Conservation (phyloP, 2,329 filamentous ascomycete species). For the Fusarium heterosporum region DNA sequence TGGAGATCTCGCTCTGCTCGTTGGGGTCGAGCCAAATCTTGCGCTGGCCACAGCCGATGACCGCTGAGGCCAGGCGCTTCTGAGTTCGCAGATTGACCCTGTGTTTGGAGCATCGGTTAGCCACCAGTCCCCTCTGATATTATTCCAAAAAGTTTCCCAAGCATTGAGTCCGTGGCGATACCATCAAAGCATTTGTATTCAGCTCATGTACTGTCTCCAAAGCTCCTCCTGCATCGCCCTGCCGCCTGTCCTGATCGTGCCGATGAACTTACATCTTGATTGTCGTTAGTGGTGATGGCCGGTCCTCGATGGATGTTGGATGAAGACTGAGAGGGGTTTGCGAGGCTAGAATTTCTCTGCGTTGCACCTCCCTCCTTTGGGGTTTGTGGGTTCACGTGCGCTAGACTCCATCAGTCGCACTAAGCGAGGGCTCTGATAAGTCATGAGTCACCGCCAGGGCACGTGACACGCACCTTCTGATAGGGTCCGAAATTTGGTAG, state of each 20-base stretch:
- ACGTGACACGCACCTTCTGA: slow-evolving; percentile 38
- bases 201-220: slow-evolving; percentile 26
- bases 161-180: slow-evolving; percentile 24
- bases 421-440: slow-evolving; percentile 57
- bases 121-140: slow-evolving; percentile 39
- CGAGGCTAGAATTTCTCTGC: slow-evolving; percentile 55
- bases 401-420: slow-evolving; percentile 48
- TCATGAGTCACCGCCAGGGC: slow-evolving; percentile 45
- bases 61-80: slow-evolving; percentile 99
- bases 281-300: slow-evolving; percentile 57
- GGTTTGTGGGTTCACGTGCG: slow-evolving; percentile 59
- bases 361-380: slow-evolving; percentile 51
- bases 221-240: slow-evolving; percentile 25
- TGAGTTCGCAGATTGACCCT: slow-evolving; percentile 99
- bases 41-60: slow-evolving; percentile 99
- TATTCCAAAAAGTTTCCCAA: neutral
- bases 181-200: slow-evolving; percentile 37
- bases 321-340: slow-evolving; percentile 57
- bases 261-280: slow-evolving; percentile 59
- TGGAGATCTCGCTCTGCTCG: slow-evolving; percentile 99
- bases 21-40: slow-evolving; percentile 99
- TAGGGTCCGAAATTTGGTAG: neutral
- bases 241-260: slow-evolving; percentile 35
- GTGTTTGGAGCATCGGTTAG: slow-evolving; percentile 49
- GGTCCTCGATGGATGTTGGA: slow-evolving; percentile 55